phyloP scores from a whole-genome alignment of 768 basidiomycete species.

The Roridomyces roridus region DNA sequence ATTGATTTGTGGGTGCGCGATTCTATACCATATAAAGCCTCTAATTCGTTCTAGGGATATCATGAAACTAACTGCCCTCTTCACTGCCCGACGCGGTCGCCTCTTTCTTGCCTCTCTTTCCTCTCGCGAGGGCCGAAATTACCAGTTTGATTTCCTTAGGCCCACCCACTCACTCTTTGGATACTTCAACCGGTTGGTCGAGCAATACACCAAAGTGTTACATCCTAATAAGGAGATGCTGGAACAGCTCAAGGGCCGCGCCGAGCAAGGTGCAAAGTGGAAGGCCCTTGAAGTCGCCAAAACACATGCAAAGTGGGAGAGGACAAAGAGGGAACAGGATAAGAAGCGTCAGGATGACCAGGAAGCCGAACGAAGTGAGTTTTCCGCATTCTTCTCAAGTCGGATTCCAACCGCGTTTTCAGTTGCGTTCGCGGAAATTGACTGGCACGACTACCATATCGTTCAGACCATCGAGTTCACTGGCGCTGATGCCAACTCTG shows the following conservation, averaged over 20 bases:
- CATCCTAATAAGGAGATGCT: constrained; percentile 80
- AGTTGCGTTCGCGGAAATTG: constrained; percentile 96
- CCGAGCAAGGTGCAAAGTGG: constrained; percentile 74
- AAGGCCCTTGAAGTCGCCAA: constrained; percentile 76
- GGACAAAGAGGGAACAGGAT: constrained; percentile 80
- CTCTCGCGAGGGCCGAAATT: constrained; percentile 89
- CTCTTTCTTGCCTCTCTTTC: constrained; percentile 87
- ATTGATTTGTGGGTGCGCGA: constrained; percentile 80
- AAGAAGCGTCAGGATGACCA: constrained; percentile 89
- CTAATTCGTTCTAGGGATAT: constrained; percentile 67
- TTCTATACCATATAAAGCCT: background rate
- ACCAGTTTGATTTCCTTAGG: constrained; percentile 96
- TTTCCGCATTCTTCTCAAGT: background rate
- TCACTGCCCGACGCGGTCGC: constrained; percentile 91
- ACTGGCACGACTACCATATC: constrained; percentile 99
- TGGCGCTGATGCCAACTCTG: constrained; percentile 85
- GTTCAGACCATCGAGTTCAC: constrained; percentile 99
- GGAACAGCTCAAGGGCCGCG: constrained; percentile 69
- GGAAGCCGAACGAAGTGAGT: constrained; percentile 87
- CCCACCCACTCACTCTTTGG: constrained; percentile 96
- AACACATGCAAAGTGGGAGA: constrained; percentile 89
- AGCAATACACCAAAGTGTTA: constrained; percentile 92
- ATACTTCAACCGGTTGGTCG: constrained; percentile 96
- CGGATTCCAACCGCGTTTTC: constrained; percentile 5
- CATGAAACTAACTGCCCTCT: constrained; percentile 95